These are phyloP conservation scores for Phytophthora brassicae DNA, from an alignment of 352 stramenopile genomes.

Conservation along the genomic window DNA sequence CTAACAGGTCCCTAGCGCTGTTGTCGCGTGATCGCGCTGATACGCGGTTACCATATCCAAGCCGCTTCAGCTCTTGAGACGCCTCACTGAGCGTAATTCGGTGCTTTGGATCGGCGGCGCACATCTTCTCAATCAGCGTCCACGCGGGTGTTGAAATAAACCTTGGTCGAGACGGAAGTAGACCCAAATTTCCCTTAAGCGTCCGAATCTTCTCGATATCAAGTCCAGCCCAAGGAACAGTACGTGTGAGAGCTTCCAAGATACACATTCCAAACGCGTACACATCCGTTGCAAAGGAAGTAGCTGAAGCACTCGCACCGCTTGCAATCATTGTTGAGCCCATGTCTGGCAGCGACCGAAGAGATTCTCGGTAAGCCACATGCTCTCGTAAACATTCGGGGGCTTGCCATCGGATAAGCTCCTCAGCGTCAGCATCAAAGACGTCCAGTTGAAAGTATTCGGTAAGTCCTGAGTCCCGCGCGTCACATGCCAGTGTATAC, in stretches of 20 bases:
- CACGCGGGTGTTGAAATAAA: slow-evolving; percentile 45
- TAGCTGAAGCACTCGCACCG: slow-evolving; percentile 22
- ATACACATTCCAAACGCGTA: slow-evolving; percentile 85
- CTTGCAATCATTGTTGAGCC: slow-evolving; percentile 15
- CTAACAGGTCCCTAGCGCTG: slow-evolving; percentile 23
- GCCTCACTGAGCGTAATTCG: slow-evolving; percentile 54
- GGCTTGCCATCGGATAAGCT: slow-evolving; percentile 67
- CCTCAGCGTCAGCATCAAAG: slow-evolving; percentile 40
- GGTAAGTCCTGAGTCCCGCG: slow-evolving; percentile 37
- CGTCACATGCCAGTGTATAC: slow-evolving; percentile 40
- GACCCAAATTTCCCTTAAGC: slow-evolving; percentile 52
- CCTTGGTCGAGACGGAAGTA: slow-evolving; percentile 55
- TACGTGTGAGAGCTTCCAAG: slow-evolving; percentile 57
- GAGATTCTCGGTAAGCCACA: slow-evolving; percentile 31
- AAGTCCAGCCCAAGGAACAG: slow-evolving; percentile 49
- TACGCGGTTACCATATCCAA: slow-evolving; percentile 45
- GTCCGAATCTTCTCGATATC: slow-evolving; percentile 49
- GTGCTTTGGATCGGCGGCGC: slow-evolving; percentile 42
- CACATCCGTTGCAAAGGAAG: slow-evolving; percentile 54
- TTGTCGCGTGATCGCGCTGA: slow-evolving; percentile 18
- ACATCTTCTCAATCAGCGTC: slow-evolving; percentile 70
- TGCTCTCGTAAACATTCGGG: slow-evolving; percentile 58
- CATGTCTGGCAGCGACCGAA: slow-evolving; percentile 25
- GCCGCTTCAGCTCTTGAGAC: slow-evolving; percentile 43
- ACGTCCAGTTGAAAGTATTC: slow-evolving; percentile 35